These are phyloP conservation scores for Penicillium macrosclerotiorum DNA, from an alignment of 495 filamentous ascomycete species.

Conservation along the genomic window DNA sequence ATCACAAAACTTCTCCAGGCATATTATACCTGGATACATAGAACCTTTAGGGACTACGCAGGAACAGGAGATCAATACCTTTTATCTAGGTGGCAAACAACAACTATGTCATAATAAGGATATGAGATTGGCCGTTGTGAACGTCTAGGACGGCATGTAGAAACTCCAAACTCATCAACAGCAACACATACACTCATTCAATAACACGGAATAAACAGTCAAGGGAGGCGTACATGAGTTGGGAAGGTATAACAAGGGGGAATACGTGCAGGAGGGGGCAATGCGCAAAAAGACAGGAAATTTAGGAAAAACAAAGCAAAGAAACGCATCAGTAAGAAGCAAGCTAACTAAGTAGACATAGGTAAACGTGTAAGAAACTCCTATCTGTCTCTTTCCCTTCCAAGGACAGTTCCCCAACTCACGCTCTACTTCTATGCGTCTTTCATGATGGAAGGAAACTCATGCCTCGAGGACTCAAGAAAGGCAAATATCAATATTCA, in stretches of 20 bases:
- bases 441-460: neutral
- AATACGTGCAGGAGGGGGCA: slow-evolving; percentile 10
- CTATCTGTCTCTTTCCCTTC: too few species aligned
- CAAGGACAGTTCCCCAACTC: too few species aligned
- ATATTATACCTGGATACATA: too few species aligned
- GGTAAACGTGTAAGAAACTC: too few species aligned
- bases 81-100: too few species aligned
- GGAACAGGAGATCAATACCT: too few species aligned
- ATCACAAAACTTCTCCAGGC: too few species aligned
- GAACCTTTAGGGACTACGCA: too few species aligned
- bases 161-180: neutral
- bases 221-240: slow-evolving; percentile 14
- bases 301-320: neutral
- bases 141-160: too few species aligned
- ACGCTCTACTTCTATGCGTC: slow-evolving; percentile 10
- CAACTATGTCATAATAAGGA: too few species aligned
- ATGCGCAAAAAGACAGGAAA: neutral
- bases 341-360: neutral
- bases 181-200: slow-evolving; percentile 8
- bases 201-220: neutral
- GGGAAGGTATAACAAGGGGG: slow-evolving; percentile 26
- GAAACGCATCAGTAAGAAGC: slow-evolving; percentile 2
- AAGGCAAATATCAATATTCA: too few species aligned
- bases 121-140: too few species aligned
- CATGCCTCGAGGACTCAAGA: neutral